Evolutionary conservation across 1,139 yeast genomes (phyloP).

Genomic region (Eremothecium cymbalariae): DNA sequence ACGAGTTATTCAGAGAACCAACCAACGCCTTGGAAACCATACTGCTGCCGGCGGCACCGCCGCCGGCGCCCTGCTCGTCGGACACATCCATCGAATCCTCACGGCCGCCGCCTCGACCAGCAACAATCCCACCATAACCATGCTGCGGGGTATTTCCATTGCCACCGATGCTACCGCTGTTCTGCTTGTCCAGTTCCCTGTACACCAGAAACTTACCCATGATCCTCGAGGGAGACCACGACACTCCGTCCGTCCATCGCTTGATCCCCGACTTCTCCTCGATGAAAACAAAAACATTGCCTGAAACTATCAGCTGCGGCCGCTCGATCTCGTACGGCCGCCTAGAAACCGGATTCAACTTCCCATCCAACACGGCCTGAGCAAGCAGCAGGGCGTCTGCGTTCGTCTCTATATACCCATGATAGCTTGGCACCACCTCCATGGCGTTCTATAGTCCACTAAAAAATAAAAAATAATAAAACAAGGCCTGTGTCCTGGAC

Average conservation of each 20-base stretch:
- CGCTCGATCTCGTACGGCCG: conserved; percentile 82
- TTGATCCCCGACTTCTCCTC: conserved; percentile 79
- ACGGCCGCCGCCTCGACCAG: no score
- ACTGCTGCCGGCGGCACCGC: conserved; percentile 24
- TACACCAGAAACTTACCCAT: conserved; percentile 77
- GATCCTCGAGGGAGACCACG: conserved; percentile 88
- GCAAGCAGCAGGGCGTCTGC: conserved; percentile 77
- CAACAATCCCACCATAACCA: no score
- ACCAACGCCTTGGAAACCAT: conserved; percentile 28
- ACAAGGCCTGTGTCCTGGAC: no score
- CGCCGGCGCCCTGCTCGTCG: conserved; percentile 6
- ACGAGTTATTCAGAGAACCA: conserved; percentile 52
- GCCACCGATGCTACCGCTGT: not conserved
- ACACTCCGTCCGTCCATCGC: conserved; percentile 90
- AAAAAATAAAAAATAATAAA: no score
- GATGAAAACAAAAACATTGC: conserved; percentile 75
- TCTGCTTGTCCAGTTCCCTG: conserved; percentile 52
- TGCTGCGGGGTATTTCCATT: conserved; percentile 13
- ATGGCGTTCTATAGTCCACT: conserved; percentile 2
- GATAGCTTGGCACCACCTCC: conserved; percentile 5
- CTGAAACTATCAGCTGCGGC: conserved; percentile 55
- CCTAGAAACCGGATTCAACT: conserved; percentile 57
- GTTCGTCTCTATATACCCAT: conserved; percentile 59
- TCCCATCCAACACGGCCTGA: conserved; percentile 63
- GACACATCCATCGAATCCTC: not conserved